Percentiles rank a stretch among this genome's conserved stretches.
phyloP scores from a whole-genome alignment of 768 basidiomycete species.

The Hypholoma sublateritium region DNA sequence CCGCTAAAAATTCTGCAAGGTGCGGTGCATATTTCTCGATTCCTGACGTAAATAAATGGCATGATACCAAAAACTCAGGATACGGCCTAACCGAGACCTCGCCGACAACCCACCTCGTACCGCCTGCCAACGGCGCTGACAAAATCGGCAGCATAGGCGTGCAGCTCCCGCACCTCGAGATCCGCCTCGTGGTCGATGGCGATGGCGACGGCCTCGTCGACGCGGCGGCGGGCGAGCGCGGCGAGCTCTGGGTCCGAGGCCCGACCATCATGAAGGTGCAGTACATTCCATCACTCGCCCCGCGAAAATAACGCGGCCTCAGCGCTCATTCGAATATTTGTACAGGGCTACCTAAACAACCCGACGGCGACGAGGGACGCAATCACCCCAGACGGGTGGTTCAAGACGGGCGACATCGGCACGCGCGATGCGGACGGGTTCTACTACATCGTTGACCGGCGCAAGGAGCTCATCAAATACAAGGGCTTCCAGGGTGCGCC shows the following conservation, averaged over 20 bases:
- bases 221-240: constrained; percentile 53
- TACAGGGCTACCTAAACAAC: constrained; percentile 76
- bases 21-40: constrained; percentile 15
- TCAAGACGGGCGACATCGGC: constrained; percentile 88
- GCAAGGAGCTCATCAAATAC: constrained; percentile 78
- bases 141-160: constrained; percentile 69
- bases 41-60: neutral
- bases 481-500: constrained; percentile 80
- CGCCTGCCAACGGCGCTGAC: constrained; percentile 38
- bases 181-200: constrained; percentile 66
- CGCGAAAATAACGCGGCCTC: too few relatives aligned
- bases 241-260: constrained; percentile 83
- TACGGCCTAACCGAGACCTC: constrained; percentile 88
- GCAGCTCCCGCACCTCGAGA: constrained; percentile 74
- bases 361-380: constrained; percentile 62
- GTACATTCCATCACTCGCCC: neutral
- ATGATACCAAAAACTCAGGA: constrained; percentile 33
- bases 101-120: constrained; percentile 63
- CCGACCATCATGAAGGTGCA: constrained; percentile 77
- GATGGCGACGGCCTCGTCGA: constrained; percentile 50
- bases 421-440: constrained; percentile 68
- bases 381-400: constrained; percentile 77
- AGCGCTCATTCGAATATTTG: neutral
- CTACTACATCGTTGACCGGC: constrained; percentile 72
- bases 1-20: constrained; percentile 51